Conservation (phyloP, 441 rosid genomes). For the Euphorbia corollata region DNA sequence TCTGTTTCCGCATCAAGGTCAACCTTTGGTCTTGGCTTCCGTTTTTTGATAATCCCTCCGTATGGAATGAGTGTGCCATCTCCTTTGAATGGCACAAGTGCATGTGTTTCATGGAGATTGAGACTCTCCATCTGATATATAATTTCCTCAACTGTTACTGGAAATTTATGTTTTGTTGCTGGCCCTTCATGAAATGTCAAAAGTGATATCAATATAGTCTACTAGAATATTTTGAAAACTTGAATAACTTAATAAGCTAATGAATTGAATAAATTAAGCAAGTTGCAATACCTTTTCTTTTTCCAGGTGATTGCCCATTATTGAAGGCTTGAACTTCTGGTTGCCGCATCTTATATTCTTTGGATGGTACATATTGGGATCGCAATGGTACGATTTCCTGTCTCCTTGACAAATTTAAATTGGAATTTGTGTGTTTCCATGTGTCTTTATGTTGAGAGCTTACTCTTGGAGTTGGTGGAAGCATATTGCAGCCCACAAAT, state of each 20-base stretch:
- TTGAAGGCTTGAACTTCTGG: conserved; percentile 24
- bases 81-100: conserved; percentile 48
- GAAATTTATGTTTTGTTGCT: conserved; percentile 26
- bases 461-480: conserved; percentile 34
- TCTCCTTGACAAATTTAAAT: conserved; percentile 22
- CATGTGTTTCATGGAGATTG: conserved; percentile 44
- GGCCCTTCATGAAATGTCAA: conserved; percentile 35
- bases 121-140: conserved; percentile 39
- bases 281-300: conserved; percentile 40
- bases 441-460: conserved; percentile 26
- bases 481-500: conserved; percentile 24
- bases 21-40: conserved; percentile 73
- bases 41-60: conserved; percentile 41
- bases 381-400: conserved; percentile 25
- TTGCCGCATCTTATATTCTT: conserved; percentile 25
- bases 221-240: conserved; percentile 18
- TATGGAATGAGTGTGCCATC: conserved; percentile 55
- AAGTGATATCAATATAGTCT: conserved; percentile 11
- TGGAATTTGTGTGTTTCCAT: conserved; percentile 20
- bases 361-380: conserved; percentile 25
- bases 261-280: conserved; percentile 19
- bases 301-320: conserved; percentile 28
- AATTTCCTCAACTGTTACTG: conserved; percentile 39
- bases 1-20: conserved; percentile 84
- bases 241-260: conserved; percentile 13